phyloP scores from a whole-genome alignment of 257 asterid species.

The Solanum etuberosum region DNA sequence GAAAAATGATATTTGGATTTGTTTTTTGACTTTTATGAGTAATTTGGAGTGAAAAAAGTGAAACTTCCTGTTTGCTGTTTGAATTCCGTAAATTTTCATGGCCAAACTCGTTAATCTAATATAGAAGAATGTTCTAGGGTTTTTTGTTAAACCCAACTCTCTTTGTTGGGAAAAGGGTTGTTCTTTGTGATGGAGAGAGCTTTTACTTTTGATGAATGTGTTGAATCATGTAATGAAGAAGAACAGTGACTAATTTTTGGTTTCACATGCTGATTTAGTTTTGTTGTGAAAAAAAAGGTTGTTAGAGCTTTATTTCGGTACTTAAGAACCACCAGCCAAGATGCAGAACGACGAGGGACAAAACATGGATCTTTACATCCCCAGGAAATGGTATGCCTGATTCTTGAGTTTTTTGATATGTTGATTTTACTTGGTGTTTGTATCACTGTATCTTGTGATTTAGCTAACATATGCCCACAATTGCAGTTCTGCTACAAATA shows the following conservation, averaged over 20 bases:
- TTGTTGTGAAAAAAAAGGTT: not conserved
- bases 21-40: not conserved
- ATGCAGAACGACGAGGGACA: slow-evolving; percentile 76
- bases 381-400: slow-evolving; percentile 42
- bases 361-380: slow-evolving; percentile 60
- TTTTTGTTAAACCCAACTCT: no score
- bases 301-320: not conserved
- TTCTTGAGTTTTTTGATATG: not conserved
- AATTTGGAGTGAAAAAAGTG: not conserved
- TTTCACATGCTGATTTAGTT: not conserved
- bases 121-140: no score
- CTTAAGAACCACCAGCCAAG: slow-evolving; percentile 8
- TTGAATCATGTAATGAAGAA: not conserved
- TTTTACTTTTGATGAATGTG: not conserved
- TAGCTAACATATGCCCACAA: not conserved
- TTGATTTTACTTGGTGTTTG: not conserved
- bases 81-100: not conserved
- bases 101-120: no score
- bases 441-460: not conserved
- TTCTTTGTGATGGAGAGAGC: not conserved
- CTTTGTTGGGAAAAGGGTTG: not conserved
- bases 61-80: not conserved
- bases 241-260: not conserved
- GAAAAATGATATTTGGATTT: not conserved
- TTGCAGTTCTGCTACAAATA: slow-evolving; percentile 79